Evolutionary conservation across 352 stramenopile genomes (phyloP), one percentile per base, ranked within the genome.

Genomic region (Phytophthora sansomeana): DNA sequence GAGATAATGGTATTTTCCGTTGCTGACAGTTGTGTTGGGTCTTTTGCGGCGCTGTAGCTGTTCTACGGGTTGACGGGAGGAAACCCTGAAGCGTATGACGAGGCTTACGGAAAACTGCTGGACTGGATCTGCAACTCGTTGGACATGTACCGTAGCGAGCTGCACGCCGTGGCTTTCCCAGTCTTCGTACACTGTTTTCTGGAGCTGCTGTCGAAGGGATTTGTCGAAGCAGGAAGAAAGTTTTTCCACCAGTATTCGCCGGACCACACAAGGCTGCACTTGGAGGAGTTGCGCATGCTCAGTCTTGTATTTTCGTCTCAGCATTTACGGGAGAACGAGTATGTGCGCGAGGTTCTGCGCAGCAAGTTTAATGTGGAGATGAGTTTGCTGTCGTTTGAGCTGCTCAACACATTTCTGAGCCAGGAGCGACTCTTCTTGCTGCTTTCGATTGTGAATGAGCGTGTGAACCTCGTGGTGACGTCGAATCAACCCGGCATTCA

Each of bases 101-200:
- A 90, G 6, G 81, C 83, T 55, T 95, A 94, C 64, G 55, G 56
- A 16, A 77, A 82, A 61, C 70, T 95, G n/a, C 46, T 91, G 38
- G 81, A 91, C 39, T 95, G 87, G 87, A 89, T 95, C 47, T 88
- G 81, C 69, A 93, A 93, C 64, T 90, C 87, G 62, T 68, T 95
- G 11, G 87, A 95, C 52, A 91, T 93, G 84, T 93, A 93, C 69
- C 91, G 91, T 54, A 90, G 85, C 66, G 87, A 95, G 64, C 68
- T 95, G 43, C 85, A 95, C 56, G 82, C 79, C 0, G 78, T 95
- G 41, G 72, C 81, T 30, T 95, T 91, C 32, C 87, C 87, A 33
- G 64, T 95, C 51, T 95, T 93, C 55, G 84, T 92, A 44, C 87
- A 94, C 72, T 92, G 82, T 64, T 94, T 87, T 62, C 63, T 95